Evolutionary conservation across 2,329 filamentous ascomycete genomes (phyloP).

Genomic region (Alternaria sp.): DNA sequence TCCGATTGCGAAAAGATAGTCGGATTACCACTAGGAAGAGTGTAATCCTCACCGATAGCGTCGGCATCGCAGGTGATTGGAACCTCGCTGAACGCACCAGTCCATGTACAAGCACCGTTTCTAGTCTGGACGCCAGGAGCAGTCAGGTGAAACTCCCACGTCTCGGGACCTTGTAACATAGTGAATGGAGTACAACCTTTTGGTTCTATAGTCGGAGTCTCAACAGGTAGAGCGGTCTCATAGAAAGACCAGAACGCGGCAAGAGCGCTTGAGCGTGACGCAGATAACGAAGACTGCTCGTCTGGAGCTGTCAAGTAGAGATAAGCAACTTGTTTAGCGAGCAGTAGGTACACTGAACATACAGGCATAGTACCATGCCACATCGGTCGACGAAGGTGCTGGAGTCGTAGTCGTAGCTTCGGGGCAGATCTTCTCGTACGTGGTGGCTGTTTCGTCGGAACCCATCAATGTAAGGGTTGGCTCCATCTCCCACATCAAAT

Average conservation of each 20-base stretch:
- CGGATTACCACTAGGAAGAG: background rate
- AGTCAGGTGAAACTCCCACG: conserved; percentile 8
- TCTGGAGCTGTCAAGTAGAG: background rate
- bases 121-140: background rate
- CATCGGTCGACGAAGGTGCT: background rate
- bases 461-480: conserved; percentile 3
- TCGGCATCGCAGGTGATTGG: conserved; percentile 13
- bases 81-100: conserved; percentile 10
- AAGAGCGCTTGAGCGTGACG: background rate
- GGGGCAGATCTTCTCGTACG: conserved; percentile 9
- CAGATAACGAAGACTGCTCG: background rate
- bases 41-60: background rate
- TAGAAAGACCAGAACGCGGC: no score
- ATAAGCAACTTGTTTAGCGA: background rate
- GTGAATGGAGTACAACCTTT: background rate
- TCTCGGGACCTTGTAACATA: conserved; percentile 15
- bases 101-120: conserved; percentile 16
- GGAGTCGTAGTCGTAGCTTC: background rate
- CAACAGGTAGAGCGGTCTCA: no score
- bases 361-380: no score
- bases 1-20: conserved; percentile 1
- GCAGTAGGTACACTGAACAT: accelerated
- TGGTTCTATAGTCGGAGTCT: no score
- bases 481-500: conserved; percentile 1
- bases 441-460: conserved; percentile 16